A percentile compares a stretch with the other conserved stretches of the same genome.
These are phyloP conservation scores for Exobasidium cylindrosporum DNA, from an alignment of 1,284 basidiomycete genomes.

Conservation along the genomic window DNA sequence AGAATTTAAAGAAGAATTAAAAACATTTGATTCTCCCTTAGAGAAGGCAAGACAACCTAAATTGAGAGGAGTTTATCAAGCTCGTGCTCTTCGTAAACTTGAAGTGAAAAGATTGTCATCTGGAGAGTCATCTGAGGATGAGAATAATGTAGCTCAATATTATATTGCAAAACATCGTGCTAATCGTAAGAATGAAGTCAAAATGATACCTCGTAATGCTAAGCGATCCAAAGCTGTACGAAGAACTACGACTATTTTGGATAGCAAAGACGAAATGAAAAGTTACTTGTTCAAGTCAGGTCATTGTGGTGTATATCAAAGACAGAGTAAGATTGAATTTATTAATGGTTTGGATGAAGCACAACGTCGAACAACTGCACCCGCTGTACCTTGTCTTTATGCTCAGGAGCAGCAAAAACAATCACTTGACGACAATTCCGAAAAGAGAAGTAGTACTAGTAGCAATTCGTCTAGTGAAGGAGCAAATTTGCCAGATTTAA, in stretches of 20 bases:
- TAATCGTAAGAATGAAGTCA: not conserved
- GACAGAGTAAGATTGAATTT: not conserved
- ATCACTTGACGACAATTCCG: too few species aligned
- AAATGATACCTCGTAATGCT: not conserved
- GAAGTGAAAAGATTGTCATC: not conserved
- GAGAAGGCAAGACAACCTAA: not conserved
- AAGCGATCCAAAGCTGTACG: not conserved
- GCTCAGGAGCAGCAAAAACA: too few species aligned
- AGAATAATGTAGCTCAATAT: not conserved
- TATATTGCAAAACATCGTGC: not conserved
- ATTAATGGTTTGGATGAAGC: not conserved
- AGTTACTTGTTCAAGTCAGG: not conserved
- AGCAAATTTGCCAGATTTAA: too few species aligned
- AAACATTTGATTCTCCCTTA: not conserved
- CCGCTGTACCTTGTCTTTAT: not conserved
- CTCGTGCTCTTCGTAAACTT: not conserved
- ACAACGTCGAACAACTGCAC: not conserved
- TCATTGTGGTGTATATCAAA: not conserved
- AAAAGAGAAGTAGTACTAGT: too few species aligned
- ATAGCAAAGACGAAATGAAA: not conserved
- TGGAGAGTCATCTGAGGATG: not conserved
- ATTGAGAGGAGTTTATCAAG: not conserved
- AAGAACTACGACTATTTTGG: not conserved
- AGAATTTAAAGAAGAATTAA: not conserved
- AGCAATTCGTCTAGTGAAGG: too few species aligned